Percentiles rank a stretch among this genome's conserved stretches.
phyloP scores from a whole-genome alignment of 352 stramenopile genomes.

The Globisporangium orthogonon region DNA sequence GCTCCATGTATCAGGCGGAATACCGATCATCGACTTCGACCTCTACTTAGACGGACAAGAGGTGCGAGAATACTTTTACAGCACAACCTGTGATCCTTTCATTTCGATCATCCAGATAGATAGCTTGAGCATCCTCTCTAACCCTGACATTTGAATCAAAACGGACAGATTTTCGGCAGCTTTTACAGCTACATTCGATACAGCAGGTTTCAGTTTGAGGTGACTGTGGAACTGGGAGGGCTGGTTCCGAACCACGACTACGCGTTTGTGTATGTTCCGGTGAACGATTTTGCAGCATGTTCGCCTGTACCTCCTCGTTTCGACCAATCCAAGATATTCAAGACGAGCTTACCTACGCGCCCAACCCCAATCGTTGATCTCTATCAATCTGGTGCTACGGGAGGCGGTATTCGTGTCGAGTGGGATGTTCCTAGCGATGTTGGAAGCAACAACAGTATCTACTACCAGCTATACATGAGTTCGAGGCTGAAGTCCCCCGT shows the following conservation, averaged over 20 bases:
- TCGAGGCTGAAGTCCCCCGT: slow-evolving; percentile 2
- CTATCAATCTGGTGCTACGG: slow-evolving; percentile 32
- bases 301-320: slow-evolving; percentile 1
- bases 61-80: slow-evolving; percentile 17
- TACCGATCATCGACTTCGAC: slow-evolving; percentile 24
- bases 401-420: slow-evolving; percentile 38
- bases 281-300: slow-evolving; percentile 50
- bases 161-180: slow-evolving; percentile 18
- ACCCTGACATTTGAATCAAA: too few species aligned
- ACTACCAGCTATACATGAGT: slow-evolving; percentile 57
- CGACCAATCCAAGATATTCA: slow-evolving; percentile 12
- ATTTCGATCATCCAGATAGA: too few species aligned
- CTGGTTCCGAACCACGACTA: slow-evolving; percentile 31
- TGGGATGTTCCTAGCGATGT: slow-evolving; percentile 36
- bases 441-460: slow-evolving; percentile 22
- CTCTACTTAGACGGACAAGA: slow-evolving; percentile 27
- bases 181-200: slow-evolving; percentile 19
- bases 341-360: slow-evolving; percentile 16
- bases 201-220: slow-evolving; percentile 21
- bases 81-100: too few species aligned
- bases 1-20: slow-evolving; percentile 16
- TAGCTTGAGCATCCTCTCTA: background rate
- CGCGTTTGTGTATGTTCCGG: slow-evolving; percentile 28
- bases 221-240: slow-evolving; percentile 41
- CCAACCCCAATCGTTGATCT: slow-evolving; percentile 23